phyloP scores from a whole-genome alignment of 495 filamentous ascomycete species.

The Trichoderma parareesei region DNA sequence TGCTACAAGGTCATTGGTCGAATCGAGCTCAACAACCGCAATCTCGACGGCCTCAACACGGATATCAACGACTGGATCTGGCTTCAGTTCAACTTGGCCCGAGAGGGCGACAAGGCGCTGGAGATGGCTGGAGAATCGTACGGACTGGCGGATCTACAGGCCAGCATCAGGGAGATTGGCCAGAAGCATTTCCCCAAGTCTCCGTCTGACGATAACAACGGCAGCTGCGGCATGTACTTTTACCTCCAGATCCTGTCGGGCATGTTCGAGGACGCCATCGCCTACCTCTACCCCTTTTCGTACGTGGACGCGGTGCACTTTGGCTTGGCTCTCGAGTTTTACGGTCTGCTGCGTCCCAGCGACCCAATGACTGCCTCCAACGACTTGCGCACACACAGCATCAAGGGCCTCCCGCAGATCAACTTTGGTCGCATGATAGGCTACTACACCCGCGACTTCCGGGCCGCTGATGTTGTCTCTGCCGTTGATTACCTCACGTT shows the following conservation, averaged over 20 bases:
- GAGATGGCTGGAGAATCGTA: conserved; percentile 85
- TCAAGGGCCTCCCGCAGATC: conserved; percentile 76
- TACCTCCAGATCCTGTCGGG: conserved; percentile 82
- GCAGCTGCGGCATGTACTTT: conserved; percentile 83
- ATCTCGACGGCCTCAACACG: conserved; percentile 69
- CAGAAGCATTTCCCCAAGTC: conserved; percentile 73
- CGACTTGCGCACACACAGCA: conserved; percentile 60
- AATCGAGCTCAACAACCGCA: conserved; percentile 75
- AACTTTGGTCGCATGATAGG: conserved; percentile 91
- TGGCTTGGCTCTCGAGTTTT: conserved; percentile 80
- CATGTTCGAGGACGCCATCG: conserved; percentile 91
- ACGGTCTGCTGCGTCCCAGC: conserved; percentile 80
- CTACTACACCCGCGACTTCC: conserved; percentile 92
- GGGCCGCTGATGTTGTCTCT: conserved; percentile 73
- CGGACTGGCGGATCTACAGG: conserved; percentile 76
- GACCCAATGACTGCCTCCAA: conserved; percentile 60
- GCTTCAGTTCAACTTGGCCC: conserved; percentile 86
- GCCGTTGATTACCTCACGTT: conserved; percentile 90
- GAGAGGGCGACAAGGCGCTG: conserved; percentile 74
- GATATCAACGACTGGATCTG: conserved; percentile 94
- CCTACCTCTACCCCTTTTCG: conserved; percentile 79
- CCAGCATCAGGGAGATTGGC: conserved; percentile 79
- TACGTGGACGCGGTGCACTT: conserved; percentile 94
- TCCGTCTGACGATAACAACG: conserved; percentile 56
- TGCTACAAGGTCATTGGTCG: conserved; percentile 97